Evolutionary conservation across 768 basidiomycete species (phyloP).

Genomic region (Mrakia gelida): DNA sequence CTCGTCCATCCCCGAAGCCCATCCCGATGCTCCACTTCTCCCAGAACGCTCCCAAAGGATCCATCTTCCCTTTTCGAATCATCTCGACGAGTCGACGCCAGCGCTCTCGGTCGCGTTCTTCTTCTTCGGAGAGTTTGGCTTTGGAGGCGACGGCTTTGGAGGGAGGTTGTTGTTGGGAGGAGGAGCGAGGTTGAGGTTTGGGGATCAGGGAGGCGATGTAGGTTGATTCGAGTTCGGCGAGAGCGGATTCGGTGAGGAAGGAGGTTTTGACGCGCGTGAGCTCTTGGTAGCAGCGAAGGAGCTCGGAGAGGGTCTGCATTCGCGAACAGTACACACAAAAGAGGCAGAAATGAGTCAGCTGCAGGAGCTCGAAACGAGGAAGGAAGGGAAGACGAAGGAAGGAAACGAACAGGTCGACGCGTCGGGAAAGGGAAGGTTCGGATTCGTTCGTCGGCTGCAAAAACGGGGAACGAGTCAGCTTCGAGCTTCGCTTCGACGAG

Average conservation of each 20-base stretch:
- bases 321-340: too few species aligned
- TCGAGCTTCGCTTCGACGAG: background rate
- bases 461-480: background rate
- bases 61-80: constrained; percentile 76
- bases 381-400: background rate
- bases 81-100: constrained; percentile 85
- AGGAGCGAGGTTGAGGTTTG: constrained; percentile 58
- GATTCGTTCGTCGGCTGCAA: constrained; percentile 63
- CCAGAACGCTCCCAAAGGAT: constrained; percentile 74
- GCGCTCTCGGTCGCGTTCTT: constrained; percentile 70
- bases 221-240: constrained; percentile 79
- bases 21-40: constrained; percentile 59
- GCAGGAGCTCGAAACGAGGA: background rate
- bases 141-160: constrained; percentile 49
- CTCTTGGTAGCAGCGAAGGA: constrained; percentile 78
- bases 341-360: constrained; percentile 16
- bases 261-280: constrained; percentile 79
- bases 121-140: constrained; percentile 69
- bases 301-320: constrained; percentile 93
- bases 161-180: constrained; percentile 37
- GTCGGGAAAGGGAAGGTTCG: constrained; percentile 95
- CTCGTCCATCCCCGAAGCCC: constrained; percentile 41
- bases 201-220: constrained; percentile 78
- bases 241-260: constrained; percentile 76
- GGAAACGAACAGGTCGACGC: constrained; percentile 71